Evolutionary conservation across 495 filamentous ascomycete genomes (phyloP), one percentile per base, ranked within the genome.

Genomic region (Aspergillus carlsbadensis): DNA sequence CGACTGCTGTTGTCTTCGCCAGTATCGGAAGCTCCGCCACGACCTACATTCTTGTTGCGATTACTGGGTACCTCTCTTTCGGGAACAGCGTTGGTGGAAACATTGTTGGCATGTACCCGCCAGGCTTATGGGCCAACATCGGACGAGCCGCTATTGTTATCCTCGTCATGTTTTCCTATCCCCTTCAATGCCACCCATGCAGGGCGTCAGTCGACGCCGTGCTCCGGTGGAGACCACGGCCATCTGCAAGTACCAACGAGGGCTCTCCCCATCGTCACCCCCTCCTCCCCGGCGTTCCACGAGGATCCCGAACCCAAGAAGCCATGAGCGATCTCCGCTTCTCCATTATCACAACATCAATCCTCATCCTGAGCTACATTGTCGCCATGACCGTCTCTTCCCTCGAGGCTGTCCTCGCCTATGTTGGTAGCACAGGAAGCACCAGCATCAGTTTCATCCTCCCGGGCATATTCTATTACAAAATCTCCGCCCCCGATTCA

Each of bases 401-500:
- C 2, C 80, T 98, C 2, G 91, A 96, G 63, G 86, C 88, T 36
- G 92, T 98, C 0, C 80, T 98, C 8, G 93, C 94, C 0, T 98
- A 97, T 61, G 94, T 98, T 18, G 94, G 95, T 7, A 91, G 87
- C 64, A 98, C 94, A 0, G 94, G 94, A 21, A 91, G 87, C 54
- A 98, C 94, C 0, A 87, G 87, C 61, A 98, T 98, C 62, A 94
- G 89, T 59, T 98, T 98, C 69, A 98, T 98, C 59, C 78, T 98
- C 0, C 95, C 94, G 0, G 94, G 94, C 0, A 67, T 98, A 13
- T 98, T 98, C 70, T 98, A 97, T 76, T 98, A 97, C 79, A 97
- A 97, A 73, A 97, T 98, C 52, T 91, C 87, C 0, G 83, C 86
- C 11, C 95, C 95, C 0, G 86, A 96, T 39, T 90, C 89, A 8